These are phyloP conservation scores for Suillus subluteus DNA, from an alignment of 768 basidiomycete species.

Conservation along the genomic window DNA sequence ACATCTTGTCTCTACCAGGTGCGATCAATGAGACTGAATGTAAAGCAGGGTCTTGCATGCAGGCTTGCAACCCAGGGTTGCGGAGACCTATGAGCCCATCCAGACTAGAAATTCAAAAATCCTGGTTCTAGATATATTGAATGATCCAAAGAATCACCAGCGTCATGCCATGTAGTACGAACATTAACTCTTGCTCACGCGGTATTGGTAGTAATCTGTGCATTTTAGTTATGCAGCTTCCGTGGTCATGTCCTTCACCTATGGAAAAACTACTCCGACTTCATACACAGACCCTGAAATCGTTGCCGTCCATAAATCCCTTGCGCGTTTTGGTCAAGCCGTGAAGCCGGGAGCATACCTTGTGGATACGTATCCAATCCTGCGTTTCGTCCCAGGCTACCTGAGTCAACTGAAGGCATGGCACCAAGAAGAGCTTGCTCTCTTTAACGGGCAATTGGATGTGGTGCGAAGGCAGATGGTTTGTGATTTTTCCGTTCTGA, in stretches of 20 bases:
- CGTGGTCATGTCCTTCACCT: neutral
- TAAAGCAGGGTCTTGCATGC: neutral
- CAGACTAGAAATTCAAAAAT: neutral
- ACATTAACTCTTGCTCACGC: neutral
- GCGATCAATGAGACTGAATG: neutral
- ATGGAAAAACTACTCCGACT: conserved; percentile 29
- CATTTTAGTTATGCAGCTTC: neutral
- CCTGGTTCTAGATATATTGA: neutral
- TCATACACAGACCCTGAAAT: conserved; percentile 41
- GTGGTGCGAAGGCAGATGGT: conserved; percentile 35
- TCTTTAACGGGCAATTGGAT: conserved; percentile 37
- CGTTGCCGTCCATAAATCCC: conserved; percentile 28
- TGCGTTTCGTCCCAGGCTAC: conserved; percentile 35
- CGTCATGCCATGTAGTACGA: neutral
- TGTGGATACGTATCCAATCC: conserved; percentile 29
- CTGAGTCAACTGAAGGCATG: conserved; percentile 54
- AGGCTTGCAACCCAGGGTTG: neutral
- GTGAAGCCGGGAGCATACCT: conserved; percentile 30
- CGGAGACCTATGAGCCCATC: neutral
- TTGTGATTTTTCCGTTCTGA: neutral
- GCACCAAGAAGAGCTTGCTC: conserved; percentile 44
- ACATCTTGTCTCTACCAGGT: neutral
- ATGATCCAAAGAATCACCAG: neutral
- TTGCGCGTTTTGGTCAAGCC: conserved; percentile 29
- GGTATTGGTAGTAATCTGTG: neutral